Evolutionary conservation across 176 grass and related monocot species (phyloP).

Genomic region (Avena sativa): DNA sequence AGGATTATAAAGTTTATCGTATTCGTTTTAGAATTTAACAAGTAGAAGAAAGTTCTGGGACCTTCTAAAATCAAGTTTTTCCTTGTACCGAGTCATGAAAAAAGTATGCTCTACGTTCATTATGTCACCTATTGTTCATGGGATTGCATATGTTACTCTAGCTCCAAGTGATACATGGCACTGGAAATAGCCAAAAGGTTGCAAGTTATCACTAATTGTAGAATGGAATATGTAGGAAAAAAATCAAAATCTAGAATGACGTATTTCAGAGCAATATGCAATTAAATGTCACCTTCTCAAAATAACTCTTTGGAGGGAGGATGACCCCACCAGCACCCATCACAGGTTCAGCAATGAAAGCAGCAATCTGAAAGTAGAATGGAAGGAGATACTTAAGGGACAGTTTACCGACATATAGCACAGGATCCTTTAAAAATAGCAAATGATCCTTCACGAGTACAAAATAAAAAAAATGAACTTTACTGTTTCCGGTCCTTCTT

Average conservation of each 20-base stretch:
- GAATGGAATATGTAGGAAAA: no score
- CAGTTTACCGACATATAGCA: slow-evolving; percentile 1
- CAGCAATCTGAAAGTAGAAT: slow-evolving; percentile 73
- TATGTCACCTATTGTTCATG: no score
- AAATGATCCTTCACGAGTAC: neutral
- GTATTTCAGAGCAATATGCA: no score
- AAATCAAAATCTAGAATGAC: no score
- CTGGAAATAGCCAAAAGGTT: no score
- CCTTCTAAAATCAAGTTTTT: neutral
- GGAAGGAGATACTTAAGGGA: neutral
- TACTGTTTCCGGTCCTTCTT: slow-evolving; percentile 98
- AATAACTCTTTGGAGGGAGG: slow-evolving; percentile 87
- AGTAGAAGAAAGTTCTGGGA: neutral
- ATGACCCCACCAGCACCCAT: slow-evolving; percentile 97
- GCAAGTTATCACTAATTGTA: no score
- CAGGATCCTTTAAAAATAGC: neutral
- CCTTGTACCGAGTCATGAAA: no score
- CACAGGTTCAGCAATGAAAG: slow-evolving; percentile 98
- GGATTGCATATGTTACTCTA: no score
- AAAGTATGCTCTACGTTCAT: no score
- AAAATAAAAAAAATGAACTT: neutral
- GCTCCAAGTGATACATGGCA: no score
- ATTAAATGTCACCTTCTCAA: slow-evolving; percentile 71
- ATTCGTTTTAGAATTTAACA: neutral
- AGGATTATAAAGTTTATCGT: neutral